Evolutionary conservation across 768 basidiomycete species (phyloP).

Genomic region (Boletus sp.): DNA sequence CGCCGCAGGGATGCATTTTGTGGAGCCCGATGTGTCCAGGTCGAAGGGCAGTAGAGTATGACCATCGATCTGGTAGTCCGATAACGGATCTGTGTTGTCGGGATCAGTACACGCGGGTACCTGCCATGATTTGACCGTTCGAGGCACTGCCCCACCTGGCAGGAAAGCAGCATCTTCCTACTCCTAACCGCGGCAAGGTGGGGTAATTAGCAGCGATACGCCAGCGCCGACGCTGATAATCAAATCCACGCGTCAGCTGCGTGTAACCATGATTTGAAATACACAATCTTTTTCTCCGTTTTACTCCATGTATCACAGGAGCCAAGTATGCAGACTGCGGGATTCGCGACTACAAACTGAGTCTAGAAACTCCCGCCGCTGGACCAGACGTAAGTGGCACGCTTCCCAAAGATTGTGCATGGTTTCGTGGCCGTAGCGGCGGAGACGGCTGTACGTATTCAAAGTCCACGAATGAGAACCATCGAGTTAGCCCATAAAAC

Average conservation of each 20-base stretch:
- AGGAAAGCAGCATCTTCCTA: neutral
- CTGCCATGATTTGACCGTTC: conserved; percentile 4
- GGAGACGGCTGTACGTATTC: neutral
- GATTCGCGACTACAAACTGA: neutral
- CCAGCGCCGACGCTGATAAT: conserved; percentile 8
- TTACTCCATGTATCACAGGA: neutral
- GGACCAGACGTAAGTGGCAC: conserved; percentile 17
- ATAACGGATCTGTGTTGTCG: conserved; percentile 7
- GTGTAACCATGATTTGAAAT: conserved; percentile 1
- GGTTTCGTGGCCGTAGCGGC: neutral
- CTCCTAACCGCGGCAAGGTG: conserved; percentile 14
- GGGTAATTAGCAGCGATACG: conserved; percentile 5
- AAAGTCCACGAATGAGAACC: neutral
- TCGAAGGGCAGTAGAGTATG: conserved; percentile 14
- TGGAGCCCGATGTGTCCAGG: conserved; percentile 16
- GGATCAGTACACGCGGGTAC: conserved; percentile 20
- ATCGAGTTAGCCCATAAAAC: conserved; percentile 16
- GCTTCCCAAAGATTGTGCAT: conserved; percentile 21
- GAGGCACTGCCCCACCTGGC: conserved; percentile 1
- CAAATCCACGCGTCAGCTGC: conserved; percentile 11
- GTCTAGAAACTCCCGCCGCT: neutral
- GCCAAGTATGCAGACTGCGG: too few relatives aligned
- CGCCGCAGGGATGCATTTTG: neutral
- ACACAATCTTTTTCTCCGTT: neutral
- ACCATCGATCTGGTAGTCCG: conserved; percentile 8